These are phyloP conservation scores for Jackrogersella minutella DNA, from an alignment of 495 filamentous ascomycete species.

Conservation along the genomic window DNA sequence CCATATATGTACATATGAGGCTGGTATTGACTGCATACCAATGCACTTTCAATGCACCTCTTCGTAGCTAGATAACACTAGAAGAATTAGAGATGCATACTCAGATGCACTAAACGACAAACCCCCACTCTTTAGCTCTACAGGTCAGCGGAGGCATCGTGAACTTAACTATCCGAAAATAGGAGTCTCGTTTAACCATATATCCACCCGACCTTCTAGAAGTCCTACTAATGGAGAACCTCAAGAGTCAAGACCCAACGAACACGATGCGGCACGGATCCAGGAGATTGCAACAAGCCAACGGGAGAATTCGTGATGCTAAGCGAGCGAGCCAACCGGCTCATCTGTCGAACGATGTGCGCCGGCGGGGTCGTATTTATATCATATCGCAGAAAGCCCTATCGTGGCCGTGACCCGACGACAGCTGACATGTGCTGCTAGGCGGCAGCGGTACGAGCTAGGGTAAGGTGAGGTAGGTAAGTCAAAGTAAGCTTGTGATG, in stretches of 20 bases:
- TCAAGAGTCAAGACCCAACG: background rate
- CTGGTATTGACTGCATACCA: background rate
- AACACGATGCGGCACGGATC: background rate
- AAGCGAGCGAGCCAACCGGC: slow-evolving; percentile 2
- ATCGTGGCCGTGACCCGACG: background rate
- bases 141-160: background rate
- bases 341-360: slow-evolving; percentile 3
- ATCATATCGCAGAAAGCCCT: background rate
- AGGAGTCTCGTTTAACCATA: background rate
- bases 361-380: slow-evolving; percentile 14
- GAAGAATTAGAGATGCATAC: background rate
- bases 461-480: background rate
- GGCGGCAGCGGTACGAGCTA: background rate
- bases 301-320: slow-evolving; percentile 6
- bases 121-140: background rate
- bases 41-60: background rate
- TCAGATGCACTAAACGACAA: background rate
- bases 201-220: background rate
- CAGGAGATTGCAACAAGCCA: background rate
- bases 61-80: background rate
- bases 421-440: background rate
- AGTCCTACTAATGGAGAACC: background rate
- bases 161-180: background rate
- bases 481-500: slow-evolving; percentile 4
- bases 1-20: background rate